Evolutionary conservation across 2,329 filamentous ascomycete species (phyloP).

Genomic region (Leptographium galeiforme): DNA sequence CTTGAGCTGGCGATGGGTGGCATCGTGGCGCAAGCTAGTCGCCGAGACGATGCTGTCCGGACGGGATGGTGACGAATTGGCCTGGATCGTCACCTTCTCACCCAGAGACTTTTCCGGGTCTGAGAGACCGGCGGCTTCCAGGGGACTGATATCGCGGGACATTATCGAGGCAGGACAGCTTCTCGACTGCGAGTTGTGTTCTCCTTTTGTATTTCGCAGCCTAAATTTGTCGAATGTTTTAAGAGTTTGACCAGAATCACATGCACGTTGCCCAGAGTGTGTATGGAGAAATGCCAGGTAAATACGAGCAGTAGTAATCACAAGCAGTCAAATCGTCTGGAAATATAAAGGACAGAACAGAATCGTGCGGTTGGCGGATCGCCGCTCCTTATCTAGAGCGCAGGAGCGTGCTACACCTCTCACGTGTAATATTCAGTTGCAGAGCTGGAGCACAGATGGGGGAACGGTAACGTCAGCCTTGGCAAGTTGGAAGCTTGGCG

Average conservation of each 20-base stretch:
- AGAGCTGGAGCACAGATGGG: not conserved
- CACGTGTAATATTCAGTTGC: no score
- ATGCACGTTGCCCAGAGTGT: not conserved
- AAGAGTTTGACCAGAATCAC: no score
- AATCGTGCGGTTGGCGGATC: not conserved
- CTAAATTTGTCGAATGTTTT: not conserved
- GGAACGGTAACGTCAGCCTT: not conserved
- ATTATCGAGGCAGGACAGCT: not conserved
- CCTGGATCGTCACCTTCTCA: not conserved
- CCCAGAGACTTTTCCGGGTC: not conserved
- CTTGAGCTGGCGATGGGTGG: conserved; percentile 18
- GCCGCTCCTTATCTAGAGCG: not conserved
- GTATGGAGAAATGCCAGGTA: not conserved
- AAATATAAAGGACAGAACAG: not conserved
- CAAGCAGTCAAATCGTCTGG: not conserved
- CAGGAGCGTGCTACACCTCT: not conserved
- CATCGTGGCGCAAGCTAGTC: not conserved
- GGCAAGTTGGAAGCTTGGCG: not conserved
- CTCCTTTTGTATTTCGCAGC: not conserved
- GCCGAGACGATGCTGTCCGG: not conserved
- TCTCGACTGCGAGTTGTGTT: not conserved
- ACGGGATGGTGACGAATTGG: not conserved
- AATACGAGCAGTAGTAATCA: not conserved
- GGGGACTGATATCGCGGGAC: not conserved
- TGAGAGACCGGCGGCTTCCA: not conserved